Base-by-base conservation (phyloP, 306 rosid species). In the Spatholobus suberectus region DNA sequence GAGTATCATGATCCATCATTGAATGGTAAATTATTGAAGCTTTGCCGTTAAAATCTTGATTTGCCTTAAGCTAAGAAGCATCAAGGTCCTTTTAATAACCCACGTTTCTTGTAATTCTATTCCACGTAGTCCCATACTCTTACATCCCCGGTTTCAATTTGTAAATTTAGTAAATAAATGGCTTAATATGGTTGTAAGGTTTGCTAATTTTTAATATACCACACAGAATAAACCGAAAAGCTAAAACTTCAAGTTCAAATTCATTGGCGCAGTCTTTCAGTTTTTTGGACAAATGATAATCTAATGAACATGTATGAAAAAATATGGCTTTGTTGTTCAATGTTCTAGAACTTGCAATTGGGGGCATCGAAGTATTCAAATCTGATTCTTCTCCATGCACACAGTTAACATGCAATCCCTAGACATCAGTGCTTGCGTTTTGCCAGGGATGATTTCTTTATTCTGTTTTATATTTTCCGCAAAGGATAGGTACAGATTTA, bases 1-100 rank as follows among this genome's bases (percentile, higher is more conserved):
- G 85, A 92, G 94, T 89, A 73, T 76, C 72, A 8, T 63, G 44
- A 63, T 66, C 83, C 86, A 66, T 79, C 88, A 67, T 73, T 71
- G 52, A 61, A 47, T 69, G 70, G 75, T 76, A 66, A 68, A 43
- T 35, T 54, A 80, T 68, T 73, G 70, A 63, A 62, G 32, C 76
- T 72, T 18, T 86, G 51, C 85, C 29, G 32, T 81, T 83, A 34
- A 68, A 59, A 32, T 69, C 54, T 51, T 83, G 18, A 29, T 69
- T 79, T 40, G 27, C 49, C 66, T 51, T 71, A 38, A 3, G 37
- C 23, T 57, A 47, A 55, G 70, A 74, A 62, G 6, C 43, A 70
- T 70, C 43, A 3, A 32, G 20, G 24, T 69, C 77, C 49, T 18
- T 35, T 66, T 62, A n/a, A 51, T 37, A n/a, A 4, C 20, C 61